phyloP scores from a whole-genome alignment of 192 early-diverging fungal genomes.

The Oehlia diaphana region DNA sequence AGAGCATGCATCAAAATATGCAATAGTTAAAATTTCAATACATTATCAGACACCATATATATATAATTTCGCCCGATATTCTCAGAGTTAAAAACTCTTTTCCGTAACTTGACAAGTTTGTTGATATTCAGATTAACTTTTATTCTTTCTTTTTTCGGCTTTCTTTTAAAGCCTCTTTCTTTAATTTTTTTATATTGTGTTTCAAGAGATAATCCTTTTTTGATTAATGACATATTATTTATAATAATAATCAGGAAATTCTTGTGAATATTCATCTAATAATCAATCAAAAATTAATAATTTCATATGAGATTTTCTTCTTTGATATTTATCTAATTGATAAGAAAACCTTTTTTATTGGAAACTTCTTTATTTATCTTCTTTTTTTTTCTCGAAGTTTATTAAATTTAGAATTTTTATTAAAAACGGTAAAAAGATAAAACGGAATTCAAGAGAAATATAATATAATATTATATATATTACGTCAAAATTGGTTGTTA shows the following conservation, averaged over 20 bases:
- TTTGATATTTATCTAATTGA: no score
- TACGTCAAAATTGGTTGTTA: background rate
- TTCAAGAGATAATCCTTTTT: background rate
- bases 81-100: background rate
- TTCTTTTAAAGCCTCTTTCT: no score
- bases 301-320: background rate
- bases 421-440: no score
- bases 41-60: background rate
- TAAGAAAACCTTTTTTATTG: background rate
- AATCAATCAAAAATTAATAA: background rate
- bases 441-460: background rate
- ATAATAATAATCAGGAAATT: background rate
- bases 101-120: background rate
- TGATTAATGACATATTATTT: background rate
- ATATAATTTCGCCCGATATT: background rate
- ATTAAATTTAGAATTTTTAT: no score
- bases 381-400: background rate
- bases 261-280: background rate
- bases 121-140: background rate
- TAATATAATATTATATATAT: background rate
- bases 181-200: background rate
- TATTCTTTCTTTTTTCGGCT: no score
- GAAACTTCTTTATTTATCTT: background rate
- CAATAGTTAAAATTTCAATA: background rate
- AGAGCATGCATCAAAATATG: background rate